These are phyloP conservation scores for Multifurca ochricompacta DNA, from an alignment of 768 basidiomycete species.

Conservation along the genomic window DNA sequence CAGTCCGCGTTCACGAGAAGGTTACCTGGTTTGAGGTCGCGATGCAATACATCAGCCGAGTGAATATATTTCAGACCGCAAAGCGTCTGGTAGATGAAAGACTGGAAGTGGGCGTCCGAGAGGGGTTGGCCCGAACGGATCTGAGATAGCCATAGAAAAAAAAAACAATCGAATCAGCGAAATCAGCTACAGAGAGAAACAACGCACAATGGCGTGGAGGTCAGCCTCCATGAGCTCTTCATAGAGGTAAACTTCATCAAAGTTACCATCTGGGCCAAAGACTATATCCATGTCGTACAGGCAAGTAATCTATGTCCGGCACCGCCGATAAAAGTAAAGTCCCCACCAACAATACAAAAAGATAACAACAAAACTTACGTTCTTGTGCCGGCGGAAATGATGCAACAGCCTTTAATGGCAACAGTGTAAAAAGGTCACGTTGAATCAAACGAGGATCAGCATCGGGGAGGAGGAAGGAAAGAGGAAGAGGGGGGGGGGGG, in stretches of 20 bases:
- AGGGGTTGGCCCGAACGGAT: constrained; percentile 83
- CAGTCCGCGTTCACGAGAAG: constrained; percentile 97
- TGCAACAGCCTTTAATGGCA: constrained; percentile 63
- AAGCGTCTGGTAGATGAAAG: constrained; percentile 96
- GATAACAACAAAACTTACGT: constrained; percentile 45
- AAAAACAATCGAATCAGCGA: background rate
- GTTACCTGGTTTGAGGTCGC: constrained; percentile 93
- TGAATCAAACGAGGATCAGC: constrained; percentile 15
- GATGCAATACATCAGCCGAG: constrained; percentile 94
- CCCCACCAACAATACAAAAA: background rate
- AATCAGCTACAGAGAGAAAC: background rate
- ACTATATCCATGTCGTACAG: constrained; percentile 99
- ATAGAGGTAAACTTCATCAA: constrained; percentile 94
- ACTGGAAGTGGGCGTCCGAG: constrained; percentile 89
- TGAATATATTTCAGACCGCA: constrained; percentile 98
- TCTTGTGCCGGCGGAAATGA: constrained; percentile 99
- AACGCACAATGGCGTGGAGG: constrained; percentile 89
- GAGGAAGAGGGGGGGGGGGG: background rate
- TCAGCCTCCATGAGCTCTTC: constrained; percentile 99
- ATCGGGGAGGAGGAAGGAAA: background rate
- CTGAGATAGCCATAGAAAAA: constrained; percentile 31
- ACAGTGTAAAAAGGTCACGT: background rate
- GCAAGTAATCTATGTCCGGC: constrained; percentile 87
- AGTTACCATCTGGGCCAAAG: constrained; percentile 83
- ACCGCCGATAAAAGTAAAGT: no score